Conservation (phyloP, 225 moss, liverwort and hornwort genomes). For the Climacium dendroides region DNA sequence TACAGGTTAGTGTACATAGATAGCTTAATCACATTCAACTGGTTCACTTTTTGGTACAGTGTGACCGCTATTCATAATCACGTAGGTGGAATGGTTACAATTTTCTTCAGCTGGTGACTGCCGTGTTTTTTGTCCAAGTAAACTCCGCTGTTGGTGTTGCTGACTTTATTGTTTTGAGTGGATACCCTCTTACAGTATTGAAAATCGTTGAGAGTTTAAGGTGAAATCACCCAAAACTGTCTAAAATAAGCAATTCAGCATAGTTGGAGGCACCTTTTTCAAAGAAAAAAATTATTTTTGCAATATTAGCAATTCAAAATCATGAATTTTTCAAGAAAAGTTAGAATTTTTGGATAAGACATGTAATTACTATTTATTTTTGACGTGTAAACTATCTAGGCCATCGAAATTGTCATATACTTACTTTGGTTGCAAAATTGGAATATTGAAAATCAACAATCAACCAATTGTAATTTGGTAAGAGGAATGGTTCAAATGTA, state of each 20-base stretch:
- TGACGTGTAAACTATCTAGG: no score
- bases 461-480: no score
- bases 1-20: slow-evolving; percentile 3
- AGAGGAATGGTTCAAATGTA: no score
- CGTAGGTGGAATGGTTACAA: neutral
- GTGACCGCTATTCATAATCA: slow-evolving; percentile 4
- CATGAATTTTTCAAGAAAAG: neutral
- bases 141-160: neutral
- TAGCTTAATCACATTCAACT: slow-evolving; percentile 9
- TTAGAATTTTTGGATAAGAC: neutral
- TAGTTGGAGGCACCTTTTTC: neutral
- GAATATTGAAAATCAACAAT: no score
- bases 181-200: neutral
- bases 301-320: neutral
- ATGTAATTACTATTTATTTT: neutral
- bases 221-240: neutral
- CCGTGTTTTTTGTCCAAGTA: neutral
- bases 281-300: neutral
- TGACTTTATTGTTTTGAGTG: neutral
- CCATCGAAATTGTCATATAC: neutral
- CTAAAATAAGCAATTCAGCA: neutral
- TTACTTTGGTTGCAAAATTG: no score
- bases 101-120: neutral
- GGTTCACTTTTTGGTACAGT: slow-evolving; percentile 7
- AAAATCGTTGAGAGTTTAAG: neutral